A percentile compares a stretch with the other conserved stretches of the same genome.
phyloP scores from a whole-genome alignment of 768 basidiomycete genomes.

The Pleurotus djamor region DNA sequence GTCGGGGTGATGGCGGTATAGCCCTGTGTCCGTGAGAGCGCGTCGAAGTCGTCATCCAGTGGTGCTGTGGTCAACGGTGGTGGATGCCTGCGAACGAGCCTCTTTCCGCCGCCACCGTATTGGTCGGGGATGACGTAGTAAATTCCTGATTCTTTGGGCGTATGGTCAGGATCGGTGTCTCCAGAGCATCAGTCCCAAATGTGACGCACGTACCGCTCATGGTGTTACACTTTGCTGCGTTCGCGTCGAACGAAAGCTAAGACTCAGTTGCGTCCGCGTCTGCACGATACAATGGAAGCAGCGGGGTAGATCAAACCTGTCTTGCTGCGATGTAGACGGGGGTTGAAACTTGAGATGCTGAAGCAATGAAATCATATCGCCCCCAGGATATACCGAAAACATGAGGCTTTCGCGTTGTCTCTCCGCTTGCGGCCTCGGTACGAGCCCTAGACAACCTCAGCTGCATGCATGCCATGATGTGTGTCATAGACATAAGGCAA shows the following conservation, averaged over 20 bases:
- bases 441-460: neutral
- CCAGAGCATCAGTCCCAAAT: neutral
- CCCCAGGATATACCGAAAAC: neutral
- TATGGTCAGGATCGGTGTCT: neutral
- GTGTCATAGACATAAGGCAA: neutral
- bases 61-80: slow-evolving; percentile 36
- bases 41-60: slow-evolving; percentile 39
- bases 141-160: slow-evolving; percentile 28
- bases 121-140: slow-evolving; percentile 39
- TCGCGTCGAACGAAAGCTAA: no score
- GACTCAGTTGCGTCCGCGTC: no score
- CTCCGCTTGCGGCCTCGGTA: neutral
- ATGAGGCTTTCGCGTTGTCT: neutral
- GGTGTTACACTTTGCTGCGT: neutral
- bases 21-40: slow-evolving; percentile 25
- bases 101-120: slow-evolving; percentile 28
- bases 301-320: no score
- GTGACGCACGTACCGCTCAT: neutral
- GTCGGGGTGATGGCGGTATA: slow-evolving; percentile 18
- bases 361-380: neutral
- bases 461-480: neutral
- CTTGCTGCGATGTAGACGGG: neutral
- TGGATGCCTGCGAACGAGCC: slow-evolving; percentile 31
- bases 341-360: neutral
- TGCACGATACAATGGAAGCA: no score